phyloP scores from a whole-genome alignment of 306 rosid species.

The Trifolium repens region DNA sequence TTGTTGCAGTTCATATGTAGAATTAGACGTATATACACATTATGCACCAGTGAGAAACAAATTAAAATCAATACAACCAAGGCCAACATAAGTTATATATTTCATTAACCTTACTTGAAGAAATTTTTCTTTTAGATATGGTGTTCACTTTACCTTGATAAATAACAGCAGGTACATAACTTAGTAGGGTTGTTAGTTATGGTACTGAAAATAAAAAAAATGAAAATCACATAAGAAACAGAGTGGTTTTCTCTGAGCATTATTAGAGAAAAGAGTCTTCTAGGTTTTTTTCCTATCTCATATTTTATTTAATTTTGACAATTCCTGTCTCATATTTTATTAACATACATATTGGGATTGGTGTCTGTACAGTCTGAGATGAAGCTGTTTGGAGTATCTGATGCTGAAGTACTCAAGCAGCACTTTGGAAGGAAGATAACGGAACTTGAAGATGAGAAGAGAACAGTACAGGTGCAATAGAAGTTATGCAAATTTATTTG shows the following conservation, averaged over 20 bases:
- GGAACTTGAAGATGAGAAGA: conserved; percentile 97
- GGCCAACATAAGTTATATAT: conserved; percentile 31
- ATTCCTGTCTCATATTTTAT: conserved; percentile 21
- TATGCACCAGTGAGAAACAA: conserved; percentile 15
- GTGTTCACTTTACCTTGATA: conserved; percentile 20
- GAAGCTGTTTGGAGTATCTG: conserved; percentile 84
- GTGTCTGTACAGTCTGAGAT: conserved; percentile 76
- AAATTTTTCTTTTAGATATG: conserved; percentile 19
- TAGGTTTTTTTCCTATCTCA: conserved; percentile 21
- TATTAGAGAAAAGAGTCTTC: conserved; percentile 19
- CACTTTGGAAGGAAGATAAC: conserved; percentile 94
- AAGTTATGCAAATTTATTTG: conserved; percentile 40
- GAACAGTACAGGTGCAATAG: conserved; percentile 77
- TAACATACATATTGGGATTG: conserved; percentile 35
- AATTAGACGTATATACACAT: conserved; percentile 26
- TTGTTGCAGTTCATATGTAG: conserved; percentile 37
- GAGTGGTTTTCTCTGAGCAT: conserved; percentile 8
- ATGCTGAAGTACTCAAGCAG: conserved; percentile 84
- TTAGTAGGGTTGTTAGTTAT: conserved; percentile 14
- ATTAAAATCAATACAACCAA: conserved; percentile 24
- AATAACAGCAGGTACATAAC: conserved; percentile 2
- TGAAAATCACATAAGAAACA: conserved; percentile 2
- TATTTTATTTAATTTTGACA: conserved; percentile 19
- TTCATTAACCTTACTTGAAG: conserved; percentile 3
- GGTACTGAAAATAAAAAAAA: conserved; percentile 25